phyloP scores from a whole-genome alignment of 306 rosid genomes.

The Acmispon strigosus region DNA sequence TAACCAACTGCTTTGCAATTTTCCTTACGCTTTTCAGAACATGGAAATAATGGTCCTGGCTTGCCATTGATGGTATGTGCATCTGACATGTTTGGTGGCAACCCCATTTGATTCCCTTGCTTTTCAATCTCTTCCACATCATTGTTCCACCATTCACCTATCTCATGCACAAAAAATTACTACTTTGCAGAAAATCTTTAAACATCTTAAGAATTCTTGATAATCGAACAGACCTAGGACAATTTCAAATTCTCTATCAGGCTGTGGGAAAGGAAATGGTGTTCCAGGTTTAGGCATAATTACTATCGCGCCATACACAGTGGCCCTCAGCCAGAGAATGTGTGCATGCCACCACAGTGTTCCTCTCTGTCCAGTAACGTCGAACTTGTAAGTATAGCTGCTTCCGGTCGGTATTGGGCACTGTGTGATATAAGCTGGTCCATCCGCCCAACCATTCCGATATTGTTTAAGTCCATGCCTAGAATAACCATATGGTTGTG shows the following conservation, averaged over 20 bases:
- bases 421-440: slow-evolving; percentile 65
- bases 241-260: slow-evolving; percentile 42
- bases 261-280: slow-evolving; percentile 56
- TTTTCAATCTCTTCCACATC: slow-evolving; percentile 64
- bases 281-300: slow-evolving; percentile 57
- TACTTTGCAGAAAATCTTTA: not conserved
- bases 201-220: not conserved
- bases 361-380: slow-evolving; percentile 63
- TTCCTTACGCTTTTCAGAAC: slow-evolving; percentile 61
- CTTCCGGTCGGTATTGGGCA: slow-evolving; percentile 50
- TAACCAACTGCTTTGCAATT: not conserved
- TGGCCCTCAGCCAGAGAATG: slow-evolving; percentile 63
- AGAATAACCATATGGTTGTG: not conserved
- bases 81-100: slow-evolving; percentile 72
- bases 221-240: slow-evolving; percentile 32
- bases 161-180: not conserved
- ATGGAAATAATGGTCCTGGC: slow-evolving; percentile 76
- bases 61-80: slow-evolving; percentile 76
- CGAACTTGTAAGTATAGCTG: slow-evolving; percentile 54
- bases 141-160: slow-evolving; percentile 70
- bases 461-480: slow-evolving; percentile 69
- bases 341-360: slow-evolving; percentile 82
- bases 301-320: slow-evolving; percentile 68
- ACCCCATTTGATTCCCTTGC: slow-evolving; percentile 51
- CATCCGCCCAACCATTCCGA: slow-evolving; percentile 67